Base-by-base conservation (phyloP, 495 filamentous ascomycete genomes). In the Diplogelasinospora grovesii region DNA sequence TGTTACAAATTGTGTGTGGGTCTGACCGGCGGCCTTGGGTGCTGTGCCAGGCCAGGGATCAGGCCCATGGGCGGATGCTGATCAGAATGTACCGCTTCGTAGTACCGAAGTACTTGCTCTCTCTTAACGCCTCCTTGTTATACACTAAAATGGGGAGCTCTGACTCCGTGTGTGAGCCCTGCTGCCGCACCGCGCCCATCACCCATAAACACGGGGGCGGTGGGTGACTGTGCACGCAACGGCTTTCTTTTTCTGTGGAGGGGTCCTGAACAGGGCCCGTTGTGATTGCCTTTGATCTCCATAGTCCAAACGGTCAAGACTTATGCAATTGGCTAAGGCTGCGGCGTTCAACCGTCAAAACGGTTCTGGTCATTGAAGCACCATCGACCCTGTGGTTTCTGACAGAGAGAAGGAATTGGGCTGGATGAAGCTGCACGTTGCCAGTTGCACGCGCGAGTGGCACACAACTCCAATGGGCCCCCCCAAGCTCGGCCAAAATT, bases 1-100 rank as follows among this genome's bases (percentile, higher is more conserved):
- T 66, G 66, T 70, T 61, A 68, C 64, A 69, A 63, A 66, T 63
- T 63, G 52, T 54, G 60, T 51, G 68, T 71, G 68, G 68, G 68
- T 64, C 66, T 46, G 46, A 49, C 55, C 30, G 49, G 57, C 48
- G 53, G 42, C 52, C 34, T 52, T 45, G 54, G 58, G 53, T 56
- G 50, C 51, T 53, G 61, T 68, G 65, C 59, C 64, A 69, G 64
- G 56, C 57, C 65, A 66, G 65, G 61, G 63, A 66, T 57, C 59
- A 64, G 49, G 59, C 55, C 53, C 57, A 63, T 52, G 58, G 55
- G 51, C 56, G 54, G 40, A 45, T 48, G 68, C 56, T 52, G 59
- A 70, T 71, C 66, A 65, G 57, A 66, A n/a, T 54, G 66, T 60
- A 63, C 56, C 57, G 54, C 63, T 55, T 57, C 52, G 57, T 62